Percentiles rank a stretch among this genome's conserved stretches.
These are phyloP conservation scores for Pluteus cervinus DNA, from an alignment of 768 basidiomycete genomes.

Conservation along the genomic window DNA sequence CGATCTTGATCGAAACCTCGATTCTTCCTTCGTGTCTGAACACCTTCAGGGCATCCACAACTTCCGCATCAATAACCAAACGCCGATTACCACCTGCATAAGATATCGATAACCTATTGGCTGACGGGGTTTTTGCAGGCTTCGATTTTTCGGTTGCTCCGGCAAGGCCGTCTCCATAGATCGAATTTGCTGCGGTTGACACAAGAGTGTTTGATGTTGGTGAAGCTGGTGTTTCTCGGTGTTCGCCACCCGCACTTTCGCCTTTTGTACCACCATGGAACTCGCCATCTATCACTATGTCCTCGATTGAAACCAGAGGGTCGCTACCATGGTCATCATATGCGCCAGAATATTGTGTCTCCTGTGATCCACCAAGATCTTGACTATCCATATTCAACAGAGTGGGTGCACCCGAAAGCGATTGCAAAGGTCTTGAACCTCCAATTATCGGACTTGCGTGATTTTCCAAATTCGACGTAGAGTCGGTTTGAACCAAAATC, in stretches of 20 bases:
- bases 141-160: slow-evolving; percentile 26
- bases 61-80: slow-evolving; percentile 83
- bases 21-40: slow-evolving; percentile 80
- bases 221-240: slow-evolving; percentile 57
- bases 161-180: slow-evolving; percentile 42
- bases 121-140: slow-evolving; percentile 50
- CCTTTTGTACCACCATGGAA: slow-evolving; percentile 8
- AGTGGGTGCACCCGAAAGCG: slow-evolving; percentile 47
- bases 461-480: slow-evolving; percentile 7
- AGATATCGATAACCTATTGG: slow-evolving; percentile 89
- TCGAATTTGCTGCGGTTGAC: slow-evolving; percentile 33
- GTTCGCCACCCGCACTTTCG: too few species aligned
- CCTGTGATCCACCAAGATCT: slow-evolving; percentile 3
- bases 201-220: slow-evolving; percentile 44
- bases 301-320: slow-evolving; percentile 10
- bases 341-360: slow-evolving; percentile 8
- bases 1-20: slow-evolving; percentile 66
- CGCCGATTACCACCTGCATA: slow-evolving; percentile 87
- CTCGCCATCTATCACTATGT: slow-evolving; percentile 6
- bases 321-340: slow-evolving; percentile 4
- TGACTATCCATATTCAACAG: slow-evolving; percentile 42
- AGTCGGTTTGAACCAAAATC: too few species aligned
- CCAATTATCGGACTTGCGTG: too few species aligned
- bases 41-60: slow-evolving; percentile 76
- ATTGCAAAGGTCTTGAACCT: slow-evolving; percentile 29